These are phyloP conservation scores for Penicillium frequentans DNA, from an alignment of 2,329 filamentous ascomycete genomes.

Conservation along the genomic window DNA sequence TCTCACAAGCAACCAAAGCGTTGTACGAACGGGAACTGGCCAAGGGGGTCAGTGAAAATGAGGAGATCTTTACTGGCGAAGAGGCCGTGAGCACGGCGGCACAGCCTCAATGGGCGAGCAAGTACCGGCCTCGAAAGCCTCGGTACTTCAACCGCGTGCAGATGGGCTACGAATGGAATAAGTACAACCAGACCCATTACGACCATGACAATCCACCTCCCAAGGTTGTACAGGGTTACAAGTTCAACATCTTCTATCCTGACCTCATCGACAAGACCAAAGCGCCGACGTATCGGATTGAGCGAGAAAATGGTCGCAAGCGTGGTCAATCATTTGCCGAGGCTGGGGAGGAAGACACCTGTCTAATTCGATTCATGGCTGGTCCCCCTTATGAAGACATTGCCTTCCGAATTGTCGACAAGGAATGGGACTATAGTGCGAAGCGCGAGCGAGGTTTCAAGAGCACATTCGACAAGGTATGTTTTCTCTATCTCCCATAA, in stretches of 20 bases:
- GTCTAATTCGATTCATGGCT: conserved; percentile 91
- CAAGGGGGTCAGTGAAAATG: conserved; percentile 85
- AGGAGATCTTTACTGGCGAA: conserved; percentile 92
- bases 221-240: conserved; percentile 98
- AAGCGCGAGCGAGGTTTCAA: conserved; percentile 93
- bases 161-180: conserved; percentile 99
- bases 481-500: conserved; percentile 26
- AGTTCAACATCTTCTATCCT: conserved; percentile 99
- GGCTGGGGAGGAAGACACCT: conserved; percentile 95
- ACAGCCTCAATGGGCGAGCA: conserved; percentile 76
- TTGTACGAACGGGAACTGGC: conserved; percentile 92
- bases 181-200: conserved; percentile 99
- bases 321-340: conserved; percentile 89
- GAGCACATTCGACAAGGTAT: conserved; percentile 95
- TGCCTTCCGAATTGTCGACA: conserved; percentile 95
- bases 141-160: conserved; percentile 97
- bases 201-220: conserved; percentile 97
- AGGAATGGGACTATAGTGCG: conserved; percentile 98
- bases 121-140: conserved; percentile 87
- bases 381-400: conserved; percentile 96
- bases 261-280: conserved; percentile 94
- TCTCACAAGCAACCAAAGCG: conserved; percentile 82
- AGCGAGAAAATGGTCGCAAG: conserved; percentile 85
- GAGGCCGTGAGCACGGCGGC: conserved; percentile 68
- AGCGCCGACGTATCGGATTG: conserved; percentile 93